phyloP scores from a whole-genome alignment of 176 grass and related monocot species.

The Phyllostachys edulis region DNA sequence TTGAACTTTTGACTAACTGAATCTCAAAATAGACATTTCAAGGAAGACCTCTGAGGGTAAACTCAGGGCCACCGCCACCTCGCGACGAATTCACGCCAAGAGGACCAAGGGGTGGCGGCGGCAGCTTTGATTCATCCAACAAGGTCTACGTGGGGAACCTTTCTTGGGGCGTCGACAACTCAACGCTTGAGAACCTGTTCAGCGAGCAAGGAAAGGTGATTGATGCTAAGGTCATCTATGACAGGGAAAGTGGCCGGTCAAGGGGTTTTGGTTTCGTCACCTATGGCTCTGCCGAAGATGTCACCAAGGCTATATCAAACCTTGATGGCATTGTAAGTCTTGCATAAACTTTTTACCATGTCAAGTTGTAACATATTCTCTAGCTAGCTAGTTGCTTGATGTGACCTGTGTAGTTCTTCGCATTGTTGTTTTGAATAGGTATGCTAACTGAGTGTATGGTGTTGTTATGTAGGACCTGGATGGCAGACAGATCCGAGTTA shows the following conservation, averaged over 20 bases:
- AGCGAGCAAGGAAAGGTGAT: constrained; percentile 80
- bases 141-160: constrained; percentile 91
- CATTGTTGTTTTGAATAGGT: not conserved
- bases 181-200: constrained; percentile 76
- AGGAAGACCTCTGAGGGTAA: constrained; percentile 75
- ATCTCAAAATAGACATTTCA: constrained; percentile 60
- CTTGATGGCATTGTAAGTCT: constrained; percentile 81
- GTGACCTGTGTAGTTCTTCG: not conserved
- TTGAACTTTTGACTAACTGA: not conserved
- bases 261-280: constrained; percentile 97
- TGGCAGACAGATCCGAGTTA: constrained; percentile 81
- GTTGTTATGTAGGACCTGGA: constrained; percentile 65
- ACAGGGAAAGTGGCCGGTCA: constrained; percentile 85
- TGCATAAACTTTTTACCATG: not conserved
- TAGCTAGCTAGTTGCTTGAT: not conserved
- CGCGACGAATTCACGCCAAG: constrained; percentile 53
- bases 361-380: not conserved
- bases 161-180: constrained; percentile 89
- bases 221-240: constrained; percentile 77
- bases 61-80: constrained; percentile 70
- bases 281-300: constrained; percentile 54
- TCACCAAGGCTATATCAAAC: constrained; percentile 74
- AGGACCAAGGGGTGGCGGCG: constrained; percentile 45
- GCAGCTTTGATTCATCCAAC: constrained; percentile 46
- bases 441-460: not conserved